These are phyloP conservation scores for Gynandropsis gynandra DNA, from an alignment of 345 rosid genomes.

Conservation along the genomic window DNA sequence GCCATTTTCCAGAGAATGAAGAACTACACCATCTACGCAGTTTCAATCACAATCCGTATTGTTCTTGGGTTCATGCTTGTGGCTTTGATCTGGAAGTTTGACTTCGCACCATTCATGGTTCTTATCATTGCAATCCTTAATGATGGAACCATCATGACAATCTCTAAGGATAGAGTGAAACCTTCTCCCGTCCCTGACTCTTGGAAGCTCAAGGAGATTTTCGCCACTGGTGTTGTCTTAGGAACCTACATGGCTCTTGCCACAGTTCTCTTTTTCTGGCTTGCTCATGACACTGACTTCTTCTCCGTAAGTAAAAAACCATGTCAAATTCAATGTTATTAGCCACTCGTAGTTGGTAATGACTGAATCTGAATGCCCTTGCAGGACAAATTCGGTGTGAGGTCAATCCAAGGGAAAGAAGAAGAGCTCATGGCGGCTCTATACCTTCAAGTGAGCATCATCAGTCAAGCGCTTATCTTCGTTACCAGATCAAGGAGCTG, in stretches of 20 bases:
- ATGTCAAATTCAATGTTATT: not conserved
- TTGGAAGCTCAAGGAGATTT: conserved; percentile 77
- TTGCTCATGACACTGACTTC: conserved; percentile 47
- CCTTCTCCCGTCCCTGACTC: conserved; percentile 81
- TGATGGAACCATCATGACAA: conserved; percentile 86
- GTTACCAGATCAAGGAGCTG: conserved; percentile 79
- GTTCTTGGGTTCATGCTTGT: conserved; percentile 72
- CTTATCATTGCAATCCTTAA: conserved; percentile 73
- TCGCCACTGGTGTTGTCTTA: conserved; percentile 60
- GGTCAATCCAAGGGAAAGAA: conserved; percentile 26
- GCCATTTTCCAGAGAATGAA: conserved; percentile 90
- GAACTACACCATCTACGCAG: conserved; percentile 86
- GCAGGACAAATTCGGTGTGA: conserved; percentile 50
- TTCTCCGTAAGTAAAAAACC: conserved; percentile 45
- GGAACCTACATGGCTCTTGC: conserved; percentile 66
- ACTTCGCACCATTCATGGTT: conserved; percentile 83
- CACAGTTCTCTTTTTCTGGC: conserved; percentile 60
- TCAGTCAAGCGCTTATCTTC: conserved; percentile 83
- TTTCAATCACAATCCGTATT: conserved; percentile 78
- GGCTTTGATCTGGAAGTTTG: conserved; percentile 71
- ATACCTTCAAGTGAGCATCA: conserved; percentile 83
- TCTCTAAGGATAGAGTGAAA: conserved; percentile 70
- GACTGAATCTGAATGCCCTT: not conserved
- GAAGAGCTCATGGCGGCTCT: conserved; percentile 65
- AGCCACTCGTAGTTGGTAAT: too few species aligned